A percentile compares a stretch with the other conserved stretches of the same genome.
phyloP scores from a whole-genome alignment of 805 yeast species.

The Candida schatavii region DNA sequence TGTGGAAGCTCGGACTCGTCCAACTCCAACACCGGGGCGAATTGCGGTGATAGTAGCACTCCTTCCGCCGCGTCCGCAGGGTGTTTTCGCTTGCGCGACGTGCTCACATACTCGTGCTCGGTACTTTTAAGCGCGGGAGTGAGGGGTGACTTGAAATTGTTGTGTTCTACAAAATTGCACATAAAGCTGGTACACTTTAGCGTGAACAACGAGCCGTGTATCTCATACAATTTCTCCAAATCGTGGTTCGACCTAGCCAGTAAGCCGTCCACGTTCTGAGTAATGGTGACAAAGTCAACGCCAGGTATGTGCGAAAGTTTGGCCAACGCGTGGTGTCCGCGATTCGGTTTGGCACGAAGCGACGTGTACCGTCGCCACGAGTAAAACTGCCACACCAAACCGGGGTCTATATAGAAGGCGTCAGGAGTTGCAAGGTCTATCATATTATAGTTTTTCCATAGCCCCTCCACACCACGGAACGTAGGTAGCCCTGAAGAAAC shows the following conservation, averaged over 20 bases:
- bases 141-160: slow-evolving; percentile 56
- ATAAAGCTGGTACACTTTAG: slow-evolving; percentile 72
- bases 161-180: slow-evolving; percentile 60
- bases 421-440: slow-evolving; percentile 90
- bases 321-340: slow-evolving; percentile 70
- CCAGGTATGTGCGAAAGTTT: slow-evolving; percentile 45
- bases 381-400: slow-evolving; percentile 88
- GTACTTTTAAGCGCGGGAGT: slow-evolving; percentile 48
- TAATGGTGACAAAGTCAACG: slow-evolving; percentile 57
- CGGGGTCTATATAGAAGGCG: slow-evolving; percentile 80
- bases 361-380: slow-evolving; percentile 66
- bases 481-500: slow-evolving; percentile 76
- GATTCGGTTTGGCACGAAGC: slow-evolving; percentile 64
- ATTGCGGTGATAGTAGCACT: slow-evolving; percentile 37
- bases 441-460: slow-evolving; percentile 75
- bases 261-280: slow-evolving; percentile 83
- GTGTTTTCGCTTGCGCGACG: slow-evolving; percentile 10
- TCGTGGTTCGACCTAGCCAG: slow-evolving; percentile 65
- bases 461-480: slow-evolving; percentile 67
- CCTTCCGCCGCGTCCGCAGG: slow-evolving; percentile 6
- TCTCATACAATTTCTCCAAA: slow-evolving; percentile 50
- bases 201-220: slow-evolving; percentile 78
- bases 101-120: slow-evolving; percentile 31
- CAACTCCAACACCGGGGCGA: slow-evolving; percentile 48
- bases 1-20: slow-evolving; percentile 57